Base-by-base conservation (phyloP, 2,329 filamentous ascomycete genomes). In the Colletotrichum magnum region DNA sequence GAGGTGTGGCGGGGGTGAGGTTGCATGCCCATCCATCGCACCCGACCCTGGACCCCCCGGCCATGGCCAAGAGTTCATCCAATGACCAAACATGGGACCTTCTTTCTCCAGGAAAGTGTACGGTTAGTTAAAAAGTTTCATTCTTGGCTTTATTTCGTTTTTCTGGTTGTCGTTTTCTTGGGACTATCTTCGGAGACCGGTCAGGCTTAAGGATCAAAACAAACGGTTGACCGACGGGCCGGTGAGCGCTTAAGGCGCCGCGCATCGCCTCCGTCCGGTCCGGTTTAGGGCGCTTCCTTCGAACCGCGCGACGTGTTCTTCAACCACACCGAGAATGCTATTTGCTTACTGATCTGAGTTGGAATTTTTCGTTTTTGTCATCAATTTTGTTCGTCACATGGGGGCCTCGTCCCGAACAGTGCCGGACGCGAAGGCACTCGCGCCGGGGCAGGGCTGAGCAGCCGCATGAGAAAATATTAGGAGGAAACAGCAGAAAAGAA, bases 31-130 rank as follows among this genome's bases (percentile, higher is more conserved):
- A 36, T 36, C 32, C 54, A 58, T 47, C 54, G n/a, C 47, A 32
- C 36, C 7, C 21, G 21, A 24, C 21, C 21, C 32, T 36, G 32
- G 28, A 36, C 7, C 32, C 32, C 32, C 32, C 32, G 32, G 32
- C 32, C 4, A 36, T 4, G 32, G 26, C 13, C 48, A 26, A n/a
- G 32, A 28, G 58, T 59, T 59, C 45, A 24, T 59, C 57, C 45
- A 50, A 51, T 59, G 41, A 43, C 41, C 16, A 43, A 43, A 43
- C 41, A 43, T 43, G 41, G 15, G 41, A 43, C 32, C 5, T 16
- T 43, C 15, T 6, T 50, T 48, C 28, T 26, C 60, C 15, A 32
- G 43, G 53, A 58, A 51, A 21, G 24, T 32, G 10, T 41, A 58
- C 21, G 21, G 21, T 3, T 24, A 24, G 21, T 24, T 10, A 9